Evolutionary conservation across 2,329 filamentous ascomycete species (phyloP), one percentile per base, ranked within the genome.

Genomic region (Trichoderma brevicompactum): DNA sequence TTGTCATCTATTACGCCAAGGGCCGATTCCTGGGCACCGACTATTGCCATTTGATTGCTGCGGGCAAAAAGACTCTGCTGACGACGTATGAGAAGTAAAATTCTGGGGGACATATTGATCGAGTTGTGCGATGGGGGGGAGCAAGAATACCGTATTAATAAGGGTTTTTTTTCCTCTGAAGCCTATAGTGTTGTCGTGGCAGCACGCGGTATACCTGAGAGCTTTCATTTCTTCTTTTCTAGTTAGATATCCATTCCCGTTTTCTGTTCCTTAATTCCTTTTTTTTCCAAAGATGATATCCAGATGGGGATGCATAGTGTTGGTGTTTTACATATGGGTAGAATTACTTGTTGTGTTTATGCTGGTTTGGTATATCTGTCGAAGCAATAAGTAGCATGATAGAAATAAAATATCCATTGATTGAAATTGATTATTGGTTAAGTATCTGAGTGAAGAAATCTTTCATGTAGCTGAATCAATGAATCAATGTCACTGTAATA

Each of bases 1-100:
- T 78, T 46, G 19, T 80, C 23, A 70, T 80, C 38, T 79, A 77
- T 73, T 77, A 70, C 56, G 36, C 74, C 32, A 81, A 81, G 73
- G 77, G 77, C 0, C 71, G 78, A 1, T 70, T 74, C 53, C 63
- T 81, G 58, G 78, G 79, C 4, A 77, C 77, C 1, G 72, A 79
- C 36, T 70, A 72, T 36, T 73, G 74, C 1, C 66, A 65, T 15
- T 65, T 63, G 0, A 71, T 74, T 63, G 78, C 77, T 2, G 71
- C 71, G 2, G 79, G 79, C 1, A 77, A 78, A 66, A 74, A 70
- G 65, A 76, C 73, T 9, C 66, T 74, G 68, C 69, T 64, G 53
- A 69, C 67, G 28, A 72, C 69, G 17, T 73, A 76, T 67, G 75
- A 78, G 70, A 77, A 76, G 66, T 76, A 67, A 28, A 28, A 28